Base-by-base conservation (phyloP, 2,329 filamentous ascomycete species). In the Dothistroma pini region DNA sequence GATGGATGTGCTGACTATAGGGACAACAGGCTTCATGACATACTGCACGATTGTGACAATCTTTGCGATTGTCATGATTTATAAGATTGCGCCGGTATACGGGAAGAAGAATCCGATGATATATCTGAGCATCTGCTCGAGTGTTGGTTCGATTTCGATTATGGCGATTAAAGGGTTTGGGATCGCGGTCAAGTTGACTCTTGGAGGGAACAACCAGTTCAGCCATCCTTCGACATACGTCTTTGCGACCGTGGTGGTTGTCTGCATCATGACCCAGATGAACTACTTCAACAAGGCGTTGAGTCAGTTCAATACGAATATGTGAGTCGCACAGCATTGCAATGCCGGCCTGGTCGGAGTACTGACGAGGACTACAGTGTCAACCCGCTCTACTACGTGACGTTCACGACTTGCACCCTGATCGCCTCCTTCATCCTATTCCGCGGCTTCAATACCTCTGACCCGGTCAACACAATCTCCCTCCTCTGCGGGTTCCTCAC, bases 241-340 rank as follows among this genome's bases (percentile, higher is more conserved):
- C 65, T 99, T 99, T 75, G 88, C 93, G 77, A 97, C 99, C 67
- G 86, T 97, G 66, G 95, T 93, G 0, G 83, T 84, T 2, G 91
- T 97, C 66, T 99, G 95, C 80, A 97, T 99, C 73, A 77, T 99
- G 68, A 97, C 93, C 9, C 95, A 99, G 81, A 97, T 99, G 95
- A 99, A 99, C 78, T 99, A 99, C 78, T 96, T 99, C 79, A 99
- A 99, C 83, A 99, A 99, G 78, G 95, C 95, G 8, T 80, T 99
- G 62, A 96, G 91, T 76, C 92, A 96, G 72, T 99, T 97, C 78
- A 93, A 91, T 32, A 97, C 95, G 34, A 96, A 96, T 70, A 96
- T 99, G 93, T 96, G 84, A 75, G 90, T 14, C 35, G 32, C 48
- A 14, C 69, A 96, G 91, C 73, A 92, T 97, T 59, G 22, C 34